A percentile compares a stretch with the other conserved stretches of the same genome.
These are phyloP conservation scores for Moesziomyces sp. DNA, from an alignment of 1,284 basidiomycete species.

Conservation along the genomic window DNA sequence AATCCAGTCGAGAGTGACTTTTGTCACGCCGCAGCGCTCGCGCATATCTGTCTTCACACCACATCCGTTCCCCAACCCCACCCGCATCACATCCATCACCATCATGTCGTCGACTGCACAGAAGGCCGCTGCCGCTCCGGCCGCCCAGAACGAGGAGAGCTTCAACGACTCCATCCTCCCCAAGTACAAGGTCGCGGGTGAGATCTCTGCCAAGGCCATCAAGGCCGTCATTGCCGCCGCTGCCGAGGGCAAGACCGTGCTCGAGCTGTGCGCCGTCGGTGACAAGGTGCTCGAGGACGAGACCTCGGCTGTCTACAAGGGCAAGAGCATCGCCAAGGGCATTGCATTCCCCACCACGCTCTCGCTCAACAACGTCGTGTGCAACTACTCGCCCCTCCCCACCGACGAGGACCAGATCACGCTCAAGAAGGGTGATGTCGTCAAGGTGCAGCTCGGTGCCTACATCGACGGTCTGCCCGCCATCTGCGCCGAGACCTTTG, in stretches of 20 bases:
- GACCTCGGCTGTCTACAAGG: slow-evolving; percentile 85
- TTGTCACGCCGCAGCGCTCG: neutral
- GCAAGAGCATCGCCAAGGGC: slow-evolving; percentile 83
- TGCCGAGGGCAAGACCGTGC: slow-evolving; percentile 81
- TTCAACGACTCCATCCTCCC: slow-evolving; percentile 64
- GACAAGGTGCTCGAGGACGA: slow-evolving; percentile 90
- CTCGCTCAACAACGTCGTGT: slow-evolving; percentile 82
- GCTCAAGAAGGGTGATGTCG: slow-evolving; percentile 88
- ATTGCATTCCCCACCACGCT: slow-evolving; percentile 89
- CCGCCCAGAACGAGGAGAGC: slow-evolving; percentile 44
- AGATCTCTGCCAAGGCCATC: slow-evolving; percentile 85
- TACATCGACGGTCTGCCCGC: slow-evolving; percentile 93
- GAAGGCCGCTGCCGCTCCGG: slow-evolving; percentile 19
- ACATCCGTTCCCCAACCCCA: too few species aligned
- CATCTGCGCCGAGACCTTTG: slow-evolving; percentile 82
- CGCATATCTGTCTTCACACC: neutral
- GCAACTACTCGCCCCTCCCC: slow-evolving; percentile 73
- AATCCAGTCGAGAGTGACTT: neutral
- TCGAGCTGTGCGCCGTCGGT: slow-evolving; percentile 90
- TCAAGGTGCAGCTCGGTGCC: slow-evolving; percentile 93
- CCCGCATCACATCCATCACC: too few species aligned
- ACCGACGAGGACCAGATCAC: slow-evolving; percentile 72
- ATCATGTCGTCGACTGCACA: slow-evolving; percentile 30
- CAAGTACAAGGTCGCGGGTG: slow-evolving; percentile 81
- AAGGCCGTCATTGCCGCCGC: slow-evolving; percentile 73